A percentile compares a stretch with the other conserved stretches of the same genome.
Conservation (phyloP, 1,139 yeast species). For the Hansenula lynferdii region DNA sequence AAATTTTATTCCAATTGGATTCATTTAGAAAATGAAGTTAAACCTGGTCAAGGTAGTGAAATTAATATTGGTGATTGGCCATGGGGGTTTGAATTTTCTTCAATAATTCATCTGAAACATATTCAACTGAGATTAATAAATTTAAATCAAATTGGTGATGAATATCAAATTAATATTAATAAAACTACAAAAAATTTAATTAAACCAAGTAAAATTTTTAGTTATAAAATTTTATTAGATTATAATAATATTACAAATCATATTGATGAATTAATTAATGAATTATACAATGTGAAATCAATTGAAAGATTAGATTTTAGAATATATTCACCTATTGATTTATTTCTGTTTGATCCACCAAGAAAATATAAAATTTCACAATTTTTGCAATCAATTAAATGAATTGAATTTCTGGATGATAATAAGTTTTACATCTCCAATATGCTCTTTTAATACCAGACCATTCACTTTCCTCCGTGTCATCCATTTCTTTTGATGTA, state of each 20-base stretch:
- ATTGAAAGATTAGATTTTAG: neutral
- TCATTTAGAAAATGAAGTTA: too few species aligned
- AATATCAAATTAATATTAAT: neutral
- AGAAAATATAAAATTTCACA: too few species aligned
- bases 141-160: neutral
- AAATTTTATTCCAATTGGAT: too few species aligned
- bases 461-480: slow-evolving; percentile 49
- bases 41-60: neutral
- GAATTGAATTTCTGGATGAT: slow-evolving; percentile 58
- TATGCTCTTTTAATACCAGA: slow-evolving; percentile 65
- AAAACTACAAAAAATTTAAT: too few species aligned
- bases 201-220: too few species aligned
- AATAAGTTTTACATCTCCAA: slow-evolving; percentile 68
- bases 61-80: too few species aligned
- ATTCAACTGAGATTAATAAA: neutral
- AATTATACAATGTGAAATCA: too few species aligned
- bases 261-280: too few species aligned
- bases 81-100: too few species aligned
- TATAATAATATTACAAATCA: neutral
- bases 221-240: too few species aligned
- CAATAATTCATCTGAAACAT: neutral
- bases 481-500: slow-evolving; percentile 17
- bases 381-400: slow-evolving; percentile 15
- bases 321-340: neutral
- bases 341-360: neutral